Conservation (phyloP, 2,329 filamentous ascomycete genomes). For the Fusarium buharicum region DNA sequence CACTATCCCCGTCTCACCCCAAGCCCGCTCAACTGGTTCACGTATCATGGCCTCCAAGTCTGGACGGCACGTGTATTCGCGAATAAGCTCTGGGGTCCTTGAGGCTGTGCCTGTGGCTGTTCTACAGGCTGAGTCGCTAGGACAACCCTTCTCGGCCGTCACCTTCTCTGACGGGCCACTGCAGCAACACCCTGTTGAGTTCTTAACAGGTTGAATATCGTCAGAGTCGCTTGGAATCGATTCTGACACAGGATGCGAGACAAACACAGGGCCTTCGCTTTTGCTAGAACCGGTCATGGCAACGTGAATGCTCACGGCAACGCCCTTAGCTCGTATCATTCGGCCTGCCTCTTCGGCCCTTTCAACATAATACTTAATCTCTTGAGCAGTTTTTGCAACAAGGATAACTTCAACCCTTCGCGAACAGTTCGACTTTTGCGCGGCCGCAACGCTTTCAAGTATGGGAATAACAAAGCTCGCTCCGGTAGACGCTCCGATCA, state of each 20-base stretch:
- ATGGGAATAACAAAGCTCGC: conserved; percentile 70
- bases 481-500: conserved; percentile 72
- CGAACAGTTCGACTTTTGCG: conserved; percentile 57
- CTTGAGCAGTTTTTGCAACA: conserved; percentile 61
- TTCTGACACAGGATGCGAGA: conserved; percentile 44
- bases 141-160: conserved; percentile 18
- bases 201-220: conserved; percentile 27
- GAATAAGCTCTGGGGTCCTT: conserved; percentile 48
- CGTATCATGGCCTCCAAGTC: conserved; percentile 64
- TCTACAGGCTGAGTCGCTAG: conserved; percentile 29
- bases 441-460: conserved; percentile 63
- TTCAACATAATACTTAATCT: conserved; percentile 65
- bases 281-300: conserved; percentile 58
- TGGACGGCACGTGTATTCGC: conserved; percentile 59
- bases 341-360: conserved; percentile 58
- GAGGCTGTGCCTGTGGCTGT: conserved; percentile 1
- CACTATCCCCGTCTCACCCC: conserved; percentile 69
- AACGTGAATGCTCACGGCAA: conserved; percentile 64
- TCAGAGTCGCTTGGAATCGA: conserved; percentile 36
- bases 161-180: conserved; percentile 23
- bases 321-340: conserved; percentile 55
- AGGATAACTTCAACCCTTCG: conserved; percentile 65
- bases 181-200: conserved; percentile 40
- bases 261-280: conserved; percentile 37
- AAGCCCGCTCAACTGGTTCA: conserved; percentile 64